These are phyloP conservation scores for Meripilus lineatus DNA, from an alignment of 1,284 basidiomycete species.

Conservation along the genomic window DNA sequence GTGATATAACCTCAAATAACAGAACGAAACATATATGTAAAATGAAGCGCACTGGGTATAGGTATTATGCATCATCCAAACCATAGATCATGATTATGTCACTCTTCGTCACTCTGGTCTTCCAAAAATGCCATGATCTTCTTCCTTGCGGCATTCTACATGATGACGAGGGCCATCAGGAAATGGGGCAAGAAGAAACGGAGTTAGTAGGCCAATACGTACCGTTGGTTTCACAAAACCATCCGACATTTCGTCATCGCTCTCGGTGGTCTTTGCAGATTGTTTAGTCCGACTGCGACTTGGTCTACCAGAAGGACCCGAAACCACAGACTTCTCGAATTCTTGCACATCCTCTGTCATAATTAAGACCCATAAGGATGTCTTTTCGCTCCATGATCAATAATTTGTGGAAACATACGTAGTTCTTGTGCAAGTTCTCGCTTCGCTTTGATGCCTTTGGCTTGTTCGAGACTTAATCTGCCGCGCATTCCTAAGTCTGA, in stretches of 20 bases:
- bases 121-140: conserved; percentile 68
- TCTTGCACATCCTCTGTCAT: conserved; percentile 58
- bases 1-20: no score
- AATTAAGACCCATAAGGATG: conserved; percentile 1
- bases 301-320: conserved; percentile 14
- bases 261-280: conserved; percentile 18
- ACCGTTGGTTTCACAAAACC: conserved; percentile 33
- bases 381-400: neutral
- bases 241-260: conserved; percentile 31
- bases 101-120: conserved; percentile 46
- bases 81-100: neutral
- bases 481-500: conserved; percentile 76
- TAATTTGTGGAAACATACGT: conserved; percentile 39
- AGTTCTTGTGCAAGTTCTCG: conserved; percentile 78
- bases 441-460: conserved; percentile 63
- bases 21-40: no score
- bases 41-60: no score
- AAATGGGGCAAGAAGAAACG: no score
- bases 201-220: conserved; percentile 15
- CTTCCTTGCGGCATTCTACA: conserved; percentile 43
- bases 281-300: conserved; percentile 13
- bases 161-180: no score
- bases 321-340: conserved; percentile 39
- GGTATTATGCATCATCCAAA: neutral
- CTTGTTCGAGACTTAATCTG: conserved; percentile 74